A percentile compares a stretch with the other conserved stretches of the same genome.
Evolutionary conservation across 2,329 filamentous ascomycete genomes (phyloP).

Genomic region (Teratosphaeria viscida): DNA sequence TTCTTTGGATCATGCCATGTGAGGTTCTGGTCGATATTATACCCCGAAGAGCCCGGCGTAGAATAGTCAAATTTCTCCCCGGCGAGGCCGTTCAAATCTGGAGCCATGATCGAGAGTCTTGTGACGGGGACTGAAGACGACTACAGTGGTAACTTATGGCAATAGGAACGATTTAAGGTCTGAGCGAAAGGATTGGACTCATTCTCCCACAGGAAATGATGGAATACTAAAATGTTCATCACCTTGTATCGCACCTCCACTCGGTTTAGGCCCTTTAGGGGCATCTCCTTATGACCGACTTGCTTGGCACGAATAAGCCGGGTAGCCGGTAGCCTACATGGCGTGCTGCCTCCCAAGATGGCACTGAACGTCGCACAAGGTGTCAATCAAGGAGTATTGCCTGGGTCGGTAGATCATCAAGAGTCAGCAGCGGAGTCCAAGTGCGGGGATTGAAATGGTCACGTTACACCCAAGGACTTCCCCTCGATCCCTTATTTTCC

Average conservation of each 20-base stretch:
- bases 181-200: too few species aligned
- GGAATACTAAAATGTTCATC: background rate
- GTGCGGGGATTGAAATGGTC: background rate
- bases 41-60: constrained; percentile 32
- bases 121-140: too few species aligned
- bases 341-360: background rate
- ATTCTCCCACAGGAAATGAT: background rate
- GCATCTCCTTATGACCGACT: background rate
- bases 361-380: background rate
- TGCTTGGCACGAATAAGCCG: background rate
- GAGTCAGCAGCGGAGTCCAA: background rate
- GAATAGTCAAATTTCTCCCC: constrained; percentile 33
- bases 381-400: background rate
- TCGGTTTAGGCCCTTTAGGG: background rate
- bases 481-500: background rate
- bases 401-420: too few species aligned
- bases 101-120: constrained; percentile 27
- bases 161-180: too few species aligned
- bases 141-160: too few species aligned
- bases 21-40: constrained; percentile 29
- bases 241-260: background rate
- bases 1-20: constrained; percentile 31
- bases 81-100: constrained; percentile 31
- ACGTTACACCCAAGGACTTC: background rate
- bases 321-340: background rate